Evolutionary conservation across 1,284 basidiomycete genomes (phyloP).

Genomic region (Cystobasidium slooffiae): DNA sequence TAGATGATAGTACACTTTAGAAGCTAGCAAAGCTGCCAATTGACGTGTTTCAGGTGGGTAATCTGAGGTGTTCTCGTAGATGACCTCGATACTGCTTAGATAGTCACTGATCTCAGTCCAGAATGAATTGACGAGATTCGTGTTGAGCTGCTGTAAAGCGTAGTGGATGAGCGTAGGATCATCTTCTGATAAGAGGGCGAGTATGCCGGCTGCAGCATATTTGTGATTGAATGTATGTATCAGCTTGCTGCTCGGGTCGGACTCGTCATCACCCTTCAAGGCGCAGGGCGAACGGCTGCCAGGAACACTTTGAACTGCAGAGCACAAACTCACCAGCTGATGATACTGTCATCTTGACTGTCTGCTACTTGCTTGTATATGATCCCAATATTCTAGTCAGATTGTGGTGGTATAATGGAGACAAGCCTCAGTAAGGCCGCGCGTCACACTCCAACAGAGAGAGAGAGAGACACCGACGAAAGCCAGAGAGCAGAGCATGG

Average conservation of each 20-base stretch:
- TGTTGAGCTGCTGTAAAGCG: slow-evolving; percentile 79
- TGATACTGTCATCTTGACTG: slow-evolving; percentile 27
- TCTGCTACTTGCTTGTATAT: no score
- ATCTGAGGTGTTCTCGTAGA: slow-evolving; percentile 73
- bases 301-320: slow-evolving; percentile 1
- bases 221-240: background rate
- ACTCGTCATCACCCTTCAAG: slow-evolving; percentile 1
- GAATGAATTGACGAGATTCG: slow-evolving; percentile 79
- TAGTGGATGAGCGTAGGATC: slow-evolving; percentile 84
- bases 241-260: background rate
- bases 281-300: background rate
- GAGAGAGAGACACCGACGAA: no score
- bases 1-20: slow-evolving; percentile 95
- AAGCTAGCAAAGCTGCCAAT: slow-evolving; percentile 82
- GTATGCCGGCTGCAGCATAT: slow-evolving; percentile 64
- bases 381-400: no score
- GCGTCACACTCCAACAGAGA: no score
- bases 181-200: slow-evolving; percentile 84
- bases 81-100: slow-evolving; percentile 74
- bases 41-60: slow-evolving; percentile 73
- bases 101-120: slow-evolving; percentile 98
- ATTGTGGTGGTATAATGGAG: no score
- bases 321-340: slow-evolving; percentile 35
- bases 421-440: no score
- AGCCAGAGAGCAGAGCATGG: no score